These are phyloP conservation scores for Lyophyllum shimeji DNA, from an alignment of 768 basidiomycete species.

Conservation along the genomic window DNA sequence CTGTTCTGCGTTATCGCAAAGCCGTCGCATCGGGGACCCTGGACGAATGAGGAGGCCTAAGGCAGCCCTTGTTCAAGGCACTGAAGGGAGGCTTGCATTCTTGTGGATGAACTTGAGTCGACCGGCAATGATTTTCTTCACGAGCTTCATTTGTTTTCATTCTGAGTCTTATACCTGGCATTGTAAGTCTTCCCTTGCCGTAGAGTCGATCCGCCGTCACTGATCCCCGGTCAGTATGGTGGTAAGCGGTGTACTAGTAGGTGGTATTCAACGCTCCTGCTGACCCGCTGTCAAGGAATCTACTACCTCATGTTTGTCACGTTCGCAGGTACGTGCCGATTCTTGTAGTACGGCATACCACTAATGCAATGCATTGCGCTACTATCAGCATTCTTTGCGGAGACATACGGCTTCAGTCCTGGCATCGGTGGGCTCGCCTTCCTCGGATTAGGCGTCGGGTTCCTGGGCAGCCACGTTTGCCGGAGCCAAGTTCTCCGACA, in stretches of 20 bases:
- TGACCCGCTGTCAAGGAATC: slow-evolving; percentile 39
- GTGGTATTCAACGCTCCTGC: neutral
- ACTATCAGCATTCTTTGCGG: slow-evolving; percentile 43
- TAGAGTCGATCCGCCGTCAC: neutral
- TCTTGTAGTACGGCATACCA: too few species aligned
- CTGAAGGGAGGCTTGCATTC: slow-evolving; percentile 33
- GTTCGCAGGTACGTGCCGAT: slow-evolving; percentile 48
- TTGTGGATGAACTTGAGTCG: slow-evolving; percentile 62
- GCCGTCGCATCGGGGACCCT: slow-evolving; percentile 2
- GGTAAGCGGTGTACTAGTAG: neutral
- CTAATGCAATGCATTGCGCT: too few species aligned
- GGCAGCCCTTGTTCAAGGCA: neutral
- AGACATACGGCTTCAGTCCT: slow-evolving; percentile 50
- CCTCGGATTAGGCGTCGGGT: slow-evolving; percentile 57
- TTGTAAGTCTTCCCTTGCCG: slow-evolving; percentile 45
- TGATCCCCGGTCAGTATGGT: slow-evolving; percentile 40
- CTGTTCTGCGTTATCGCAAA: slow-evolving; percentile 47
- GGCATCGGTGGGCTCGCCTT: slow-evolving; percentile 54
- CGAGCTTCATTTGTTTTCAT: slow-evolving; percentile 70
- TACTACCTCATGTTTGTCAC: slow-evolving; percentile 76
- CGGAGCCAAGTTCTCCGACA: slow-evolving; percentile 47
- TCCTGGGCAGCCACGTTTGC: slow-evolving; percentile 45
- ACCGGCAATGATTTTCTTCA: slow-evolving; percentile 56
- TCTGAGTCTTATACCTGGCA: slow-evolving; percentile 69
- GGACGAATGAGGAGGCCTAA: neutral